These are phyloP conservation scores for Saccharomyces uvarum DNA, from an alignment of 1,139 yeast genomes.

Conservation along the genomic window DNA sequence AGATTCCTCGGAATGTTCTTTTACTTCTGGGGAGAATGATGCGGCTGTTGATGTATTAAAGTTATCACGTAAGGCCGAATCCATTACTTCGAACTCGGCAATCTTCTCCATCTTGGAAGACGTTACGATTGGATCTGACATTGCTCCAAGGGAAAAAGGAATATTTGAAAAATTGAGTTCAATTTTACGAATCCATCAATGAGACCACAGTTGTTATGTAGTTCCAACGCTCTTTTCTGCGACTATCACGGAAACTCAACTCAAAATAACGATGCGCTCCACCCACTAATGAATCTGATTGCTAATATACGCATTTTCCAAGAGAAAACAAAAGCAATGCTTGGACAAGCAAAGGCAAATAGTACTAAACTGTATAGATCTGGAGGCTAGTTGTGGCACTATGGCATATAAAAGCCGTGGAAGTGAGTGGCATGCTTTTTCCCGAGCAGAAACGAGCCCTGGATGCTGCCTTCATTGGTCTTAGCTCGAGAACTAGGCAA, in stretches of 20 bases:
- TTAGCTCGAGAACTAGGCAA: not conserved
- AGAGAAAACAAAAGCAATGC: not conserved
- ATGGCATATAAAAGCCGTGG: not conserved
- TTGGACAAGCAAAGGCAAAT: not conserved
- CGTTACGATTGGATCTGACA: not conserved
- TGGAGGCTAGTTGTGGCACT: not conserved
- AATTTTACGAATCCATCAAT: not conserved
- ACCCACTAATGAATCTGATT: not conserved
- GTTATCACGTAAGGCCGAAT: not conserved
- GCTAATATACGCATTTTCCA: not conserved
- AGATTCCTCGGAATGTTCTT: not conserved
- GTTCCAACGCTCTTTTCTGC: not conserved
- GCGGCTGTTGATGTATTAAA: not conserved
- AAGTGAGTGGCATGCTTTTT: not conserved
- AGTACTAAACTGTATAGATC: not conserved
- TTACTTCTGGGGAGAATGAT: not conserved
- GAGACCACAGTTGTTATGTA: not conserved
- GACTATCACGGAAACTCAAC: not conserved
- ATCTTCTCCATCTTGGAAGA: constrained; percentile 3
- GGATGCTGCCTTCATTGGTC: not conserved
- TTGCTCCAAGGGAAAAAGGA: not conserved
- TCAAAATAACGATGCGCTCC: not conserved
- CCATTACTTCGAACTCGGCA: not conserved
- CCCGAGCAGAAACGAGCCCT: not conserved
- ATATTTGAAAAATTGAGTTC: not conserved